phyloP scores from a whole-genome alignment of 2,329 filamentous ascomycete genomes.

The Ramularia collo-cygni region DNA sequence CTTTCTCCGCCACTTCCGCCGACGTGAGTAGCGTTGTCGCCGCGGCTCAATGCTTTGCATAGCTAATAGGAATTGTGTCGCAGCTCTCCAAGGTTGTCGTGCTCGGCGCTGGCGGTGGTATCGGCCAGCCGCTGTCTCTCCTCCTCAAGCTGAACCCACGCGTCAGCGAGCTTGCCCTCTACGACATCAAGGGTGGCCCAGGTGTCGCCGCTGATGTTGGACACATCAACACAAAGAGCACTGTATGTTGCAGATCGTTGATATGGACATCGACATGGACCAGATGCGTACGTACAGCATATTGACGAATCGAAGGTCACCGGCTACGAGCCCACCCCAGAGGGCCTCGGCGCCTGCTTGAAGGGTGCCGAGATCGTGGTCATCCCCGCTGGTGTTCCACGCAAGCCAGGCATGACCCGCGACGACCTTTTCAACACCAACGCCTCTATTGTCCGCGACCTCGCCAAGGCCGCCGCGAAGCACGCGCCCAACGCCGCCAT shows the following conservation, averaged over 20 bases:
- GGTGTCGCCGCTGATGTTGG: constrained; percentile 94
- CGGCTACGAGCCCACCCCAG: constrained; percentile 74
- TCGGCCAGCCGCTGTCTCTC: constrained; percentile 97
- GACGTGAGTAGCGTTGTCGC: constrained; percentile 36
- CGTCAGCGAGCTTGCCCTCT: constrained; percentile 87
- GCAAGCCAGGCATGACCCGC: constrained; percentile 98
- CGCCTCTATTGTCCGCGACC: constrained; percentile 90
- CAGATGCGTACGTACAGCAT: constrained; percentile 1
- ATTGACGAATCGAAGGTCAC: constrained; percentile 51
- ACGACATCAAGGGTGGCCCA: constrained; percentile 98
- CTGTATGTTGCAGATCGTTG: constrained; percentile 36
- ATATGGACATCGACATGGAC: background rate
- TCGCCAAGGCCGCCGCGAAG: constrained; percentile 82
- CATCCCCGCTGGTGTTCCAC: constrained; percentile 98
- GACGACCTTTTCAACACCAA: constrained; percentile 99
- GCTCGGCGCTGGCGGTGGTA: constrained; percentile 94
- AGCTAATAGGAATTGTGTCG: too few relatives aligned
- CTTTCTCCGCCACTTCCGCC: constrained; percentile 47
- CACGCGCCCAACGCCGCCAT: constrained; percentile 87
- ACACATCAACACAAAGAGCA: constrained; percentile 99
- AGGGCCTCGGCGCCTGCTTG: constrained; percentile 81
- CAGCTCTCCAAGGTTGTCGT: constrained; percentile 96
- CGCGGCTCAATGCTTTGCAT: constrained; percentile 1
- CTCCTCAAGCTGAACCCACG: constrained; percentile 86
- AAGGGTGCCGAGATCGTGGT: constrained; percentile 92